Percentiles rank a stretch among this genome's conserved stretches.
These are phyloP conservation scores for Zea luxurians DNA, from an alignment of 176 grass and related monocot genomes.

Conservation along the genomic window DNA sequence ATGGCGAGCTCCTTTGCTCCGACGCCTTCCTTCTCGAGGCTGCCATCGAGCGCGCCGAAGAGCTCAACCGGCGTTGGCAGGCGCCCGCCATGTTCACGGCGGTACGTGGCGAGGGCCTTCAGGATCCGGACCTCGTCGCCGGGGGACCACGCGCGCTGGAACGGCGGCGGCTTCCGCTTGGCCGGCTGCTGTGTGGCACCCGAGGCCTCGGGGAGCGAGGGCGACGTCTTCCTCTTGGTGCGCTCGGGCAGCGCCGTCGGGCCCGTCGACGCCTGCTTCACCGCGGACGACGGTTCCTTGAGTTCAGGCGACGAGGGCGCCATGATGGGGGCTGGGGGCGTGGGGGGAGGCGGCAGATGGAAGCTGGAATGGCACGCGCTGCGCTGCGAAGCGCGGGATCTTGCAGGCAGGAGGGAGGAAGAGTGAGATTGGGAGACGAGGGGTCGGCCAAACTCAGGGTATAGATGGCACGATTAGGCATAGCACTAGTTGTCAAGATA, in stretches of 20 bases:
- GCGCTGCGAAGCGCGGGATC: too few species aligned
- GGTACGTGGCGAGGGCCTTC: slow-evolving; percentile 36
- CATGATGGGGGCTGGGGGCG: too few species aligned
- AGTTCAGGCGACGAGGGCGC: too few species aligned
- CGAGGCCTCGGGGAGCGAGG: not conserved
- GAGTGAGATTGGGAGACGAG: too few species aligned
- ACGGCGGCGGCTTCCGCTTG: not conserved
- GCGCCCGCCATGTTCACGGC: not conserved
- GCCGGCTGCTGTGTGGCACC: not conserved
- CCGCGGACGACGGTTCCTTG: too few species aligned
- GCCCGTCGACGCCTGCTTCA: too few species aligned
- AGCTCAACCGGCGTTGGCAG: slow-evolving; percentile 12
- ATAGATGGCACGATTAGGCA: too few species aligned
- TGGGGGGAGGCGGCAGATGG: too few species aligned
- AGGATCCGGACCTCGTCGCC: slow-evolving; percentile 39
- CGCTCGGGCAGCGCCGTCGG: not conserved
- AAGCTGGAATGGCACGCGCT: too few species aligned
- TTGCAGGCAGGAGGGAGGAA: too few species aligned
- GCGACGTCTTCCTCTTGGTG: not conserved
- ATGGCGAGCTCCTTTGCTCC: not conserved
- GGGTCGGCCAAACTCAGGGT: too few species aligned
- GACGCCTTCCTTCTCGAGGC: slow-evolving; percentile 15
- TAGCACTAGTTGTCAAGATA: too few species aligned
- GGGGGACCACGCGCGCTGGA: slow-evolving; percentile 38
- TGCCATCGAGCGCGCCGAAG: not conserved